Evolutionary conservation across 23 red algal genomes (phyloP).

Genomic region (Agarophyton chilense): DNA sequence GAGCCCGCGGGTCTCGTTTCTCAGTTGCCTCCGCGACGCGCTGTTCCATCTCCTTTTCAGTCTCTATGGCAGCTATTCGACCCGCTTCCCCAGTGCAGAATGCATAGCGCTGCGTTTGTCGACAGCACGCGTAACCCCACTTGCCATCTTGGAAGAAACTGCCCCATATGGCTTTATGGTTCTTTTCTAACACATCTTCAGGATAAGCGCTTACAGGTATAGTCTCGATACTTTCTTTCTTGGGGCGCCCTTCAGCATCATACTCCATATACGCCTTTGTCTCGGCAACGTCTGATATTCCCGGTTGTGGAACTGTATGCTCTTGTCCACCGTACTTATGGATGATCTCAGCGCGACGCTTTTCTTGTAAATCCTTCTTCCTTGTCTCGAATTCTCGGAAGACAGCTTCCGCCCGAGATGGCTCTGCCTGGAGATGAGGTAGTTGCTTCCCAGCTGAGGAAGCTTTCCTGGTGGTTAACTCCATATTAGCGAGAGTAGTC

Average conservation of each 20-base stretch:
- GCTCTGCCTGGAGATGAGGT: conserved; percentile 89
- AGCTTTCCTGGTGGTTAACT: conserved; percentile 77
- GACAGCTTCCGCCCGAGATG: conserved; percentile 76
- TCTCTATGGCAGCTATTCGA: conserved; percentile 52
- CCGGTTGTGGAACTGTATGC: conserved; percentile 38
- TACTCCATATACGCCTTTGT: conserved; percentile 64
- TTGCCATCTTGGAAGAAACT: conserved; percentile 71
- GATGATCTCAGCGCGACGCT: conserved; percentile 58
- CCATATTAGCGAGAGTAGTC: conserved; percentile 64
- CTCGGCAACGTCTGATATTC: conserved; percentile 46
- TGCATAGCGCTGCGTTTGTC: conserved; percentile 46
- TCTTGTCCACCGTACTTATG: conserved; percentile 84
- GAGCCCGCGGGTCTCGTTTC: conserved; percentile 44
- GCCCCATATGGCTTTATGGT: conserved; percentile 88
- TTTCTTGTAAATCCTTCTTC: conserved; percentile 61
- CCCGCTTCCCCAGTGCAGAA: conserved; percentile 65
- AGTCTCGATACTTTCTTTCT: background rate
- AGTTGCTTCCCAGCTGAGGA: conserved; percentile 43
- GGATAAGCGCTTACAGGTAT: conserved; percentile 76
- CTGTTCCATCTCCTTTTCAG: conserved; percentile 44
- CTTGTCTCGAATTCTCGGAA: conserved; percentile 77
- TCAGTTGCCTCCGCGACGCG: conserved; percentile 17
- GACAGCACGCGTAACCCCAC: conserved; percentile 93
- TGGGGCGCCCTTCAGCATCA: conserved; percentile 21
- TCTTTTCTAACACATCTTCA: conserved; percentile 82